A percentile compares a stretch with the other conserved stretches of the same genome.
Evolutionary conservation across 164 flowering plant species (phyloP).

Genomic region (Chimonanthus praecox): DNA sequence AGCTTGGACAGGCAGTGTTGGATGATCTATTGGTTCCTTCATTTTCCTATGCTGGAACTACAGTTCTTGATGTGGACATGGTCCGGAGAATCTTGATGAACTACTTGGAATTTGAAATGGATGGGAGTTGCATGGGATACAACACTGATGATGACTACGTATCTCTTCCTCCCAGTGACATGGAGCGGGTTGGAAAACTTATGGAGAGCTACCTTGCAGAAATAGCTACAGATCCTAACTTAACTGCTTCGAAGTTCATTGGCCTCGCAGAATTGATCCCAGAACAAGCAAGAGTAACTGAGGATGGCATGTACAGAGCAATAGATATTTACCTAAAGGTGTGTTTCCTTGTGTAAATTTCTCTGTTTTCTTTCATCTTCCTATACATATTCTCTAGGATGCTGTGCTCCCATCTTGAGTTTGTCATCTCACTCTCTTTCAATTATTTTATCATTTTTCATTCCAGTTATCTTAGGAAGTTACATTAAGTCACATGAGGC

Average conservation of each 20-base stretch:
- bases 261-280: constrained; percentile 73
- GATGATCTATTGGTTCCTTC: constrained; percentile 93
- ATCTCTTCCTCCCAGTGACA: constrained; percentile 42
- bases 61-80: constrained; percentile 79
- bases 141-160: constrained; percentile 37
- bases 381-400: not conserved
- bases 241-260: constrained; percentile 58
- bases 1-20: constrained; percentile 72
- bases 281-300: constrained; percentile 62
- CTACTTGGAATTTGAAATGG: constrained; percentile 52
- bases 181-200: constrained; percentile 70
- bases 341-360: not conserved
- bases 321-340: constrained; percentile 95
- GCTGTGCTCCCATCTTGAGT: not conserved
- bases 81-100: constrained; percentile 71
- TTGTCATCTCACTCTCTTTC: not conserved
- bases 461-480: no score
- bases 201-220: constrained; percentile 91
- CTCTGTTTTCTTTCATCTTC: not conserved
- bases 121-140: constrained; percentile 27
- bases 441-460: no score
- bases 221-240: constrained; percentile 75
- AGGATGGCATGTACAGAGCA: constrained; percentile 96
- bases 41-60: constrained; percentile 62
- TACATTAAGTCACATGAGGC: no score